Percentiles rank a stretch among this genome's conserved stretches.
Conservation (phyloP, 139 green algal genomes). For the Picochlorum sp. region DNA sequence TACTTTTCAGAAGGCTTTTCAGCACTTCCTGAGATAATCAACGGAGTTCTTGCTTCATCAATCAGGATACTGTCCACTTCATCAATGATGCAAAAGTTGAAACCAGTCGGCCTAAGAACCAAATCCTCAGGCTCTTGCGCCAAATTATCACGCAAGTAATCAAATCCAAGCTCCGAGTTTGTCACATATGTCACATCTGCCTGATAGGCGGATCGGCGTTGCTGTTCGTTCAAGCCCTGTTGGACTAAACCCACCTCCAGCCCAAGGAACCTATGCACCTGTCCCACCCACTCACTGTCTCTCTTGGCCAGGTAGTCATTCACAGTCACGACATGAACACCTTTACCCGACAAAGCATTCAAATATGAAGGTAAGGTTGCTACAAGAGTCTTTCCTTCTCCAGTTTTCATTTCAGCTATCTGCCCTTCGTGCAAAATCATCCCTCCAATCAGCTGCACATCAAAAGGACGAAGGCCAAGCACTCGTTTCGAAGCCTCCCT, state of each 20-base stretch:
- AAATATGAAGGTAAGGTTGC: conserved; percentile 93
- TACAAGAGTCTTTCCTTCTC: conserved; percentile 96
- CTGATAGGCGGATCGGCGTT: conserved; percentile 65
- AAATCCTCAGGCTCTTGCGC: conserved; percentile 65
- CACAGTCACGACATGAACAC: conserved; percentile 96
- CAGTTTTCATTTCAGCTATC: conserved; percentile 96
- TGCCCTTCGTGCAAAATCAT: conserved; percentile 89
- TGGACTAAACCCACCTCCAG: conserved; percentile 82
- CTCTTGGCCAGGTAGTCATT: conserved; percentile 96
- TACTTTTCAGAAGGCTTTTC: conserved; percentile 82
- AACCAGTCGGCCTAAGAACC: conserved; percentile 63
- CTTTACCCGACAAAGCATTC: conserved; percentile 82
- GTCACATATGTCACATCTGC: conserved; percentile 96
- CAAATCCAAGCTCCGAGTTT: conserved; percentile 96
- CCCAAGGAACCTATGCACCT: conserved; percentile 93
- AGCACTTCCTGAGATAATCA: conserved; percentile 84
- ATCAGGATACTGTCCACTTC: conserved; percentile 98
- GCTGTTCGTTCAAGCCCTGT: conserved; percentile 37
- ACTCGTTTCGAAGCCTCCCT: conserved; percentile 84
- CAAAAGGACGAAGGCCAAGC: conserved; percentile 91
- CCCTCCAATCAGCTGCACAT: conserved; percentile 96
- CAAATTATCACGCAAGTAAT: conserved; percentile 97
- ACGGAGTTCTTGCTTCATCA: conserved; percentile 89
- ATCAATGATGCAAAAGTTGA: conserved; percentile 97
- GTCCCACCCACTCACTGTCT: conserved; percentile 91